These are phyloP conservation scores for Colletotrichum tamarilloi DNA, from an alignment of 2,329 filamentous ascomycete species.

Conservation along the genomic window DNA sequence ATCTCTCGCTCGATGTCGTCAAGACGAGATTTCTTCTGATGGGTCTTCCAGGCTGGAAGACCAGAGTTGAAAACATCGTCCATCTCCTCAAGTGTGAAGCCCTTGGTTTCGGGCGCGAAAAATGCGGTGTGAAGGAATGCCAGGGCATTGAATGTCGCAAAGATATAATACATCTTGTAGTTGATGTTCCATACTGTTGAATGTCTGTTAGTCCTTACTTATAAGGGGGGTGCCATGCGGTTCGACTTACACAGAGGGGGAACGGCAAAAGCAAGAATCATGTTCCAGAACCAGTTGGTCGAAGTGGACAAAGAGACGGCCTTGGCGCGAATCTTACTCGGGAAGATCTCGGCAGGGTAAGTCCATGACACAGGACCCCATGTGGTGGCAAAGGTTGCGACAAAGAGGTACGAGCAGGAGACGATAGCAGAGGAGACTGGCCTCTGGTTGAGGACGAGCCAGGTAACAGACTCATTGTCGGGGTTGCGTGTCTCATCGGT, in stretches of 20 bases:
- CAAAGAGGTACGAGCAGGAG: conserved; percentile 74
- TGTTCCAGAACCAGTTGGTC: conserved; percentile 58
- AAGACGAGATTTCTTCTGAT: conserved; percentile 54
- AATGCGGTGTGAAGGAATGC: conserved; percentile 78
- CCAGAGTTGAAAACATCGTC: conserved; percentile 76
- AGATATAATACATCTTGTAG: conserved; percentile 78
- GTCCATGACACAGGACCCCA: conserved; percentile 60
- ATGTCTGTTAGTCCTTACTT: background rate
- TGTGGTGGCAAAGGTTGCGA: conserved; percentile 58
- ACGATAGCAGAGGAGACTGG: conserved; percentile 72
- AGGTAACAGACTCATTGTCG: conserved; percentile 62
- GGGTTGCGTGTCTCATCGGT: conserved; percentile 49
- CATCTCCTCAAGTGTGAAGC: conserved; percentile 72
- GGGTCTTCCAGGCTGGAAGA: conserved; percentile 67
- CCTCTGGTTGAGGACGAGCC: conserved; percentile 64
- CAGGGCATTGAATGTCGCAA: conserved; percentile 76
- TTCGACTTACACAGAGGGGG: conserved; percentile 50
- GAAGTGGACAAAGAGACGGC: conserved; percentile 56
- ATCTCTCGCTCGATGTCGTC: conserved; percentile 61
- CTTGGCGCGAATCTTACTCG: conserved; percentile 54
- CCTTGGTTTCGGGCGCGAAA: conserved; percentile 70
- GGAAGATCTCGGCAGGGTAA: conserved; percentile 60
- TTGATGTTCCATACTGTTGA: conserved; percentile 59
- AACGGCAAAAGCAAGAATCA: conserved; percentile 65
- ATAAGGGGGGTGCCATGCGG: background rate